Percentiles rank a stretch among this genome's conserved stretches.
phyloP scores from a whole-genome alignment of 2,329 filamentous ascomycete species.

The Clonostachys rosea region DNA sequence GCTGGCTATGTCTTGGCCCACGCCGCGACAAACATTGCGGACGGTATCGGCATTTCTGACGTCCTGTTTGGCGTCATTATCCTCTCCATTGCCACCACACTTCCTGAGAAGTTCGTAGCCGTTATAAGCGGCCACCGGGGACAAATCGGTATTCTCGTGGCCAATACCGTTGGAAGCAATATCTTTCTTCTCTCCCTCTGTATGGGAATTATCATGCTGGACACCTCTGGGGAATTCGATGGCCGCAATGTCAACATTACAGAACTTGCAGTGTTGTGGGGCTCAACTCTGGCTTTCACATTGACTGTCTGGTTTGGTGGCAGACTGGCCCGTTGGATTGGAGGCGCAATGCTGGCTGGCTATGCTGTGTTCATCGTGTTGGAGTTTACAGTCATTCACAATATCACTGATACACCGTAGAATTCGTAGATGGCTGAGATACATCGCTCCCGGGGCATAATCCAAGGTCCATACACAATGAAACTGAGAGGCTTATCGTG shows the following conservation, averaged over 20 bases:
- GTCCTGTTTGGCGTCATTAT: slow-evolving; percentile 40
- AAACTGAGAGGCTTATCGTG: too few species aligned
- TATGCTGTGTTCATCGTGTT: slow-evolving; percentile 10
- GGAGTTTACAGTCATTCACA: slow-evolving; percentile 8
- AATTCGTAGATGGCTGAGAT: too few species aligned
- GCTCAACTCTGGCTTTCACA: slow-evolving; percentile 8
- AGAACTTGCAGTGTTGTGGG: slow-evolving; percentile 10
- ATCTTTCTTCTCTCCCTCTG: slow-evolving; percentile 49
- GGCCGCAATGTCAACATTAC: slow-evolving; percentile 4
- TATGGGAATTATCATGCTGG: slow-evolving; percentile 27
- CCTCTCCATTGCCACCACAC: slow-evolving; percentile 44
- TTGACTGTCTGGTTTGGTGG: slow-evolving; percentile 10
- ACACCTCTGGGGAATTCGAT: slow-evolving; percentile 2
- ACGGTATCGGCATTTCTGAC: slow-evolving; percentile 34
- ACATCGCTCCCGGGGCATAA: too few species aligned
- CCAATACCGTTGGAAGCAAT: slow-evolving; percentile 48
- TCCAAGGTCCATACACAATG: too few species aligned
- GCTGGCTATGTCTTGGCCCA: slow-evolving; percentile 44
- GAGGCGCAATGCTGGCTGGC: slow-evolving; percentile 5
- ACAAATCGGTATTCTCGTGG: slow-evolving; percentile 42
- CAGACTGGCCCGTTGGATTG: slow-evolving; percentile 4
- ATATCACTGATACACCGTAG: too few species aligned
- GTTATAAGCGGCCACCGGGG: slow-evolving; percentile 39
- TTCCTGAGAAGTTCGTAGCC: slow-evolving; percentile 48
- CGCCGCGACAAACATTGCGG: slow-evolving; percentile 33